Base-by-base conservation (phyloP, 1,284 basidiomycete genomes). In the Apiotrichum sp. region DNA sequence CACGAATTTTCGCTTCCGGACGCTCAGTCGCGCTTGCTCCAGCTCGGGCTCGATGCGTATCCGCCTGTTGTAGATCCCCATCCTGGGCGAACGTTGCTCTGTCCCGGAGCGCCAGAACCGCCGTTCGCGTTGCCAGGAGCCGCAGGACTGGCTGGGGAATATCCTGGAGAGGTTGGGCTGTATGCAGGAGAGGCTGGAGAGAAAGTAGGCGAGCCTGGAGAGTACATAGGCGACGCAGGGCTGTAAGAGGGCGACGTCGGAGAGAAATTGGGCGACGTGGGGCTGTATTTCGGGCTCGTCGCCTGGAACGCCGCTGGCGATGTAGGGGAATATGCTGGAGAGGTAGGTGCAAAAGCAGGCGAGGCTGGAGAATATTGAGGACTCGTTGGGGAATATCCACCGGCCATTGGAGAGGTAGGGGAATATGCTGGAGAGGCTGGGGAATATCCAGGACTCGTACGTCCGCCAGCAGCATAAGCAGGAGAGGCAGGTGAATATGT, bases 181-280 rank as follows among this genome's bases (percentile, higher is more conserved):
- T 91, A 93, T 79, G 86, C 88, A 47, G 91, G 91, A 44, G 88
- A 90, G 1, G 89, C 82, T 0, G 89, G 89, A 1, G 88, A 90
- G 47, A 85, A 83, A 1, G 63, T 60, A 29, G 75, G 73, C 29
- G 69, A 71, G 5, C 71, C 71, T 7, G 75, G 74, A 16, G 62
- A 63, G 62, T 59, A 69, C 52, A 62, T 58, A 2, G 68, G 69
- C 45, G 58, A 62, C 7, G 68, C 63, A 6, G 70, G 67, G 22
- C 87, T 89, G 47, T 86, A 83, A 1, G 62, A 59, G 16, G 75
- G 73, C 16, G 68, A 70, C 4, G 72, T 71, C 11, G 75, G 74
- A 35, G 62, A 63, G 62, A 61, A 69, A 48, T 63, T 60, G 6
- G 67, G 69, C 47, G 60, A 63, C 10, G 68, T 65, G 6, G 70